A percentile compares a stretch with the other conserved stretches of the same genome.
These are phyloP conservation scores for Spathaspora boniae DNA, from an alignment of 805 yeast species.

Conservation along the genomic window DNA sequence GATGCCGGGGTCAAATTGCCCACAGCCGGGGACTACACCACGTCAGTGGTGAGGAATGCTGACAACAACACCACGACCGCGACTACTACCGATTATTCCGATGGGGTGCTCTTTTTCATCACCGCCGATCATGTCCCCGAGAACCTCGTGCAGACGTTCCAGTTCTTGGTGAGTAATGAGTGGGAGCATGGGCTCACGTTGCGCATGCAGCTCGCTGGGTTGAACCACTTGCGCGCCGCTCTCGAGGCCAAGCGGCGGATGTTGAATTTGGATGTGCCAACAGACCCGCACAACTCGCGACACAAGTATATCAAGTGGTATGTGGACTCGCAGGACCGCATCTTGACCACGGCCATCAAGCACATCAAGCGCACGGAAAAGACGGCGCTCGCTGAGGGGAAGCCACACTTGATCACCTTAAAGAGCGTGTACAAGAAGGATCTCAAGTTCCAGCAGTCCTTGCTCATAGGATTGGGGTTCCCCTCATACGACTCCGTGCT, in stretches of 20 bases:
- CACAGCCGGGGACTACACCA: conserved; percentile 34
- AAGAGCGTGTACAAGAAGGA: conserved; percentile 58
- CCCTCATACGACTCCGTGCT: conserved; percentile 50
- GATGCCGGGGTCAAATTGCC: conserved; percentile 38
- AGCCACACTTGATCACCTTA: conserved; percentile 48
- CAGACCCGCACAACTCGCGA: conserved; percentile 3
- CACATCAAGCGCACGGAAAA: conserved; percentile 45
- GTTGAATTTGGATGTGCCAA: conserved; percentile 15
- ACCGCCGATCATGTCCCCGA: conserved; percentile 36
- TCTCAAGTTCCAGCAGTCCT: conserved; percentile 47
- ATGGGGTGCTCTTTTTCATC: conserved; percentile 39
- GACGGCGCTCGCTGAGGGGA: conserved; percentile 37
- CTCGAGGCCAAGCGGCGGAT: conserved; percentile 41
- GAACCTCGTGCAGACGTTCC: conserved; percentile 51
- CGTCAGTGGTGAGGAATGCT: conserved; percentile 30
- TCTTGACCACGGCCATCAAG: conserved; percentile 46
- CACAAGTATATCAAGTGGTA: conserved; percentile 39
- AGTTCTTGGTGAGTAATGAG: conserved; percentile 45
- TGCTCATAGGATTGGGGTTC: conserved; percentile 56
- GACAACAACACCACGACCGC: no score
- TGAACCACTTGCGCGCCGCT: conserved; percentile 50
- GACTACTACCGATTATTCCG: conserved; percentile 15
- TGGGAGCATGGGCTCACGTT: conserved; percentile 47
- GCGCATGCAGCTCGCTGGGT: conserved; percentile 60
- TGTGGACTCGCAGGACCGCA: conserved; percentile 44